A percentile compares a stretch with the other conserved stretches of the same genome.
Conservation (phyloP, 179 eudicot species). For the Spinacia oleracea region DNA sequence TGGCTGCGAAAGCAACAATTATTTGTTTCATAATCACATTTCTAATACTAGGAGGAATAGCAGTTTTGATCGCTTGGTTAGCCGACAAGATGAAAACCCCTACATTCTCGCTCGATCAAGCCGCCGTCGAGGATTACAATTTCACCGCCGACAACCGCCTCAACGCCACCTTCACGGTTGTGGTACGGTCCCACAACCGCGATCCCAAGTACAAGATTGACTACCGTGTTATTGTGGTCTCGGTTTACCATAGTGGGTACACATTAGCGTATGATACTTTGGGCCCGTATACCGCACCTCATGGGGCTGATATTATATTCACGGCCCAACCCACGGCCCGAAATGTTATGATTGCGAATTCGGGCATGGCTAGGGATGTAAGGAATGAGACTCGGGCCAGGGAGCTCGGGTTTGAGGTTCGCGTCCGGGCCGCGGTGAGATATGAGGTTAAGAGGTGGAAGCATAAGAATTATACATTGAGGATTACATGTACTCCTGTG, state of each 20-base stretch:
- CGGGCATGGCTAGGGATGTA: conserved; percentile 7
- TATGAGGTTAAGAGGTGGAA: conserved; percentile 34
- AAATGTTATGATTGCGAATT: not conserved
- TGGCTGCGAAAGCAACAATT: not conserved
- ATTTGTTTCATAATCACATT: conserved; percentile 14
- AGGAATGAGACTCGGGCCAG: conserved; percentile 23
- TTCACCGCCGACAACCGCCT: conserved; percentile 28
- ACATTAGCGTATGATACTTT: conserved; percentile 25
- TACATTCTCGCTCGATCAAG: conserved; percentile 22
- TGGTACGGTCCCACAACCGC: conserved; percentile 34
- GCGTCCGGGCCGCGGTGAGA: conserved; percentile 27
- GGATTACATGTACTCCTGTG: conserved; percentile 24
- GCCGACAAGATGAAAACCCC: conserved; percentile 30
- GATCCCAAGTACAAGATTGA: conserved; percentile 25
- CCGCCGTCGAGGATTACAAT: conserved; percentile 18
- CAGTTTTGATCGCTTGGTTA: conserved; percentile 30
- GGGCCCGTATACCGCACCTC: conserved; percentile 21
- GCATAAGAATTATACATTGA: conserved; percentile 27
- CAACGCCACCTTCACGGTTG: conserved; percentile 24
- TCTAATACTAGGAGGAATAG: conserved; percentile 23
- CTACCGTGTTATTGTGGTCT: conserved; percentile 19
- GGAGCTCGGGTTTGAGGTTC: conserved; percentile 24
- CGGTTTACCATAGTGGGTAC: conserved; percentile 25
- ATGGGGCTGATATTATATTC: conserved; percentile 14
- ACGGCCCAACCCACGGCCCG: conserved; percentile 23